Conservation (phyloP, 257 asterid species). For the Gentiana straminea region DNA sequence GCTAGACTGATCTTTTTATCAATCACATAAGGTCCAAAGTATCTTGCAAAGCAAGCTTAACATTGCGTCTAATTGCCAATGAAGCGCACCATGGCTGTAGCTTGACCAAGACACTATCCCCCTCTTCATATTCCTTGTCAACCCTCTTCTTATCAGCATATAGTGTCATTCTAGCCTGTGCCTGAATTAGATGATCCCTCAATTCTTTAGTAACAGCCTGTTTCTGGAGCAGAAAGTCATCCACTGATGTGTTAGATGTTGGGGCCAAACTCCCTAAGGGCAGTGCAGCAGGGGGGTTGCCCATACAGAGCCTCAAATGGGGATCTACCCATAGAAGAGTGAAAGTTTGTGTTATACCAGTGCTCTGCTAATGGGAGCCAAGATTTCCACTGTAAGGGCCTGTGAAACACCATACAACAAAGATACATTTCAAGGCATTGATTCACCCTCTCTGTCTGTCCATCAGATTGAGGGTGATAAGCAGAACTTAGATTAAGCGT, state of each 20-base stretch:
- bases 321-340: neutral
- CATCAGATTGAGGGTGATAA: slow-evolving; percentile 1
- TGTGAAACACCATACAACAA: neutral
- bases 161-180: no score
- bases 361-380: neutral
- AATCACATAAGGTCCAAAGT: neutral
- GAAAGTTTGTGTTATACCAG: neutral
- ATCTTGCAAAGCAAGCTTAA: neutral
- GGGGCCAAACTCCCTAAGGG: neutral
- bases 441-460: neutral
- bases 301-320: neutral
- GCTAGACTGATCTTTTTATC: neutral
- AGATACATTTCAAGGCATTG: neutral
- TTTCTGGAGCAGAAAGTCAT: no score
- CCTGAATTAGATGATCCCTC: no score
- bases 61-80: neutral
- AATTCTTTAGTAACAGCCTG: no score
- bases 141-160: neutral
- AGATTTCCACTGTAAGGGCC: neutral
- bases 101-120: slow-evolving; percentile 1
- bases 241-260: neutral
- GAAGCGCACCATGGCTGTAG: slow-evolving; percentile 2
- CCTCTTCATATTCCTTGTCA: neutral
- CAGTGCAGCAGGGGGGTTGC: neutral
- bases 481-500: neutral